Percentiles rank a stretch among this genome's conserved stretches.
Conservation (phyloP, 345 rosid genomes). For the Jatropha curcas region DNA sequence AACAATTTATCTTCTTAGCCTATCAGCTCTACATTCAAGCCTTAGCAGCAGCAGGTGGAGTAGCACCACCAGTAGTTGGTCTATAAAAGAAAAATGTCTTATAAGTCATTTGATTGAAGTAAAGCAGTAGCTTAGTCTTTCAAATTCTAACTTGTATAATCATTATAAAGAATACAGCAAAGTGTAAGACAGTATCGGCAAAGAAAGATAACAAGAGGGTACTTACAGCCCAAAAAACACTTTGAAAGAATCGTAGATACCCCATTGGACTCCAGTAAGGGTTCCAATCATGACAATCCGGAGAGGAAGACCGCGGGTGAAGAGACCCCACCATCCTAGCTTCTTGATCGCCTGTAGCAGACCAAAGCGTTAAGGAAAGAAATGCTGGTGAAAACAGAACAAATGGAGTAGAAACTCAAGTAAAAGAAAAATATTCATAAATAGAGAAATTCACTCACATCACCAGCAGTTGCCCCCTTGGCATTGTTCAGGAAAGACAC, state of each 20-base stretch:
- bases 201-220: conserved; percentile 15
- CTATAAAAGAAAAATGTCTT: conserved; percentile 27
- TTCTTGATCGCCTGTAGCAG: conserved; percentile 68
- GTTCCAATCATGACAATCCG: conserved; percentile 96
- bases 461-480: conserved; percentile 82
- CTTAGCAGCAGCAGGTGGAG: conserved; percentile 45
- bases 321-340: conserved; percentile 77
- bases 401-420: not conserved
- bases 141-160: not conserved
- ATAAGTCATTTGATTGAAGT: conserved; percentile 13
- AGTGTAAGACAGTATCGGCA: not conserved
- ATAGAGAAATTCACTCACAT: conserved; percentile 49
- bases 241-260: conserved; percentile 86
- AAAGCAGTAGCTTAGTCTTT: not conserved
- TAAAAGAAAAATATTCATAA: too few species aligned
- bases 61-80: conserved; percentile 65
- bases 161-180: not conserved
- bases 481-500: conserved; percentile 98
- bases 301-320: conserved; percentile 91
- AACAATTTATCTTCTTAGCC: not conserved
- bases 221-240: conserved; percentile 94
- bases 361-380: conserved; percentile 6
- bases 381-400: not conserved
- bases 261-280: conserved; percentile 95
- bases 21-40: conserved; percentile 26